Conservation (phyloP, 2,329 filamentous ascomycete species). For the Aspergillus quadrilineatus region DNA sequence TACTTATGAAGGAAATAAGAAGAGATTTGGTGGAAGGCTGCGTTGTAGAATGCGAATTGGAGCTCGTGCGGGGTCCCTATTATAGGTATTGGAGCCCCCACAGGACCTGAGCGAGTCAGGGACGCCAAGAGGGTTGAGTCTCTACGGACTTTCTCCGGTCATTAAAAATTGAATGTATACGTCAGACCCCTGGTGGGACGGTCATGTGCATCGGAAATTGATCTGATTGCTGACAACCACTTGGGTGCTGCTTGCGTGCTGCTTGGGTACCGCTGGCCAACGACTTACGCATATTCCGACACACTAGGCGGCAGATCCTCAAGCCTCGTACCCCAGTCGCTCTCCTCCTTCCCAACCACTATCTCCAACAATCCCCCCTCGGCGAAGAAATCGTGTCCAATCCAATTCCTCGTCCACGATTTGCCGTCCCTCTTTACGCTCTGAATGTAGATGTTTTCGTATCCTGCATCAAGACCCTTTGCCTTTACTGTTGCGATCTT, state of each 20-base stretch:
- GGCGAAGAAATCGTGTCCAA: slow-evolving; percentile 66
- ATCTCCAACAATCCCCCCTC: slow-evolving; percentile 65
- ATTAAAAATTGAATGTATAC: background rate
- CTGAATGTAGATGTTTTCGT: slow-evolving; percentile 64
- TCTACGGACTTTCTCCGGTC: background rate
- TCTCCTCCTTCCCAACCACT: slow-evolving; percentile 60
- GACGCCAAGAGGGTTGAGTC: background rate
- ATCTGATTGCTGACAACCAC: background rate
- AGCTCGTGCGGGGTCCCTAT: background rate
- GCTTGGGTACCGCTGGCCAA: too few relatives aligned
- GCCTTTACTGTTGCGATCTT: slow-evolving; percentile 61
- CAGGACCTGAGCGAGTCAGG: background rate
- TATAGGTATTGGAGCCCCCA: background rate
- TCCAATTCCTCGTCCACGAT: slow-evolving; percentile 64
- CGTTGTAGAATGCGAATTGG: background rate
- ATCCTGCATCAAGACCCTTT: slow-evolving; percentile 61
- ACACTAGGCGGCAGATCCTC: slow-evolving; percentile 64
- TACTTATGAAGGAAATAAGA: too few relatives aligned
- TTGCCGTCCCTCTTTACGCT: slow-evolving; percentile 62
- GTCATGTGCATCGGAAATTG: background rate
- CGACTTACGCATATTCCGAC: background rate
- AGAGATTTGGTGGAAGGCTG: background rate
- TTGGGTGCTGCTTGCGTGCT: too few relatives aligned
- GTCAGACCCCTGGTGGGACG: background rate
- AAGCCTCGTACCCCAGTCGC: slow-evolving; percentile 61